These are phyloP conservation scores for Colletotrichum limetticola DNA, from an alignment of 2,329 filamentous ascomycete genomes.

Conservation along the genomic window DNA sequence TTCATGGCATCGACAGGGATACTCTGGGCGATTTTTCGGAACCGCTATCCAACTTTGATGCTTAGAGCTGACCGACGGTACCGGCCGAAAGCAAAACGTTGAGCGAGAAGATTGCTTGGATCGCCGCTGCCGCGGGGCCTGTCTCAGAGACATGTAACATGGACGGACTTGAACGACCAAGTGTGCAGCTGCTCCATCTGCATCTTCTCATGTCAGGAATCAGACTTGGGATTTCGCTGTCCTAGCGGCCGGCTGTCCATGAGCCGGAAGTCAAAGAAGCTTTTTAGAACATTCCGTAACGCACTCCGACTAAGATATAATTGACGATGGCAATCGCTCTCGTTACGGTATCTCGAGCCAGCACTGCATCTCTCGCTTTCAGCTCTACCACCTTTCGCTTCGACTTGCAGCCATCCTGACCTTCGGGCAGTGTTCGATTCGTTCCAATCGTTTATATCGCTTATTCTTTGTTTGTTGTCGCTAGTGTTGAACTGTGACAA, in stretches of 20 bases:
- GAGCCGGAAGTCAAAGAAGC: slow-evolving; percentile 35
- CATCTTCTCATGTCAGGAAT: slow-evolving; percentile 6
- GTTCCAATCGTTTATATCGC: slow-evolving; percentile 19
- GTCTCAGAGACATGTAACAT: slow-evolving; percentile 34
- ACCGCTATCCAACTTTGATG: not conserved
- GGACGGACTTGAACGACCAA: slow-evolving; percentile 31
- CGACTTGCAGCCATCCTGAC: slow-evolving; percentile 10
- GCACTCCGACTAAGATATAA: not conserved
- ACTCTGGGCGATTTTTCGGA: not conserved
- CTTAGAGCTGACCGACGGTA: not conserved
- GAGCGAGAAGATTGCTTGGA: slow-evolving; percentile 21
- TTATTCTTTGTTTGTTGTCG: not conserved
- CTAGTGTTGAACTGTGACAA: not conserved
- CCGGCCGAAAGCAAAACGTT: no score
- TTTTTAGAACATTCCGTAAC: slow-evolving; percentile 23
- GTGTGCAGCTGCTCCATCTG: slow-evolving; percentile 7
- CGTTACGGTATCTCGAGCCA: not conserved
- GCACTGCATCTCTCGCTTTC: slow-evolving; percentile 25
- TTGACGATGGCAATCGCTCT: not conserved
- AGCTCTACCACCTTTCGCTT: slow-evolving; percentile 29
- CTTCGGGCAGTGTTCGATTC: slow-evolving; percentile 25
- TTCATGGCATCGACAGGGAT: not conserved
- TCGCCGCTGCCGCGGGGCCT: slow-evolving; percentile 26
- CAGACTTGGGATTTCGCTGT: slow-evolving; percentile 22
- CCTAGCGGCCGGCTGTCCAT: slow-evolving; percentile 32